A percentile compares a stretch with the other conserved stretches of the same genome.
Conservation (phyloP, 306 rosid genomes). For the Boehmeria nivea region DNA sequence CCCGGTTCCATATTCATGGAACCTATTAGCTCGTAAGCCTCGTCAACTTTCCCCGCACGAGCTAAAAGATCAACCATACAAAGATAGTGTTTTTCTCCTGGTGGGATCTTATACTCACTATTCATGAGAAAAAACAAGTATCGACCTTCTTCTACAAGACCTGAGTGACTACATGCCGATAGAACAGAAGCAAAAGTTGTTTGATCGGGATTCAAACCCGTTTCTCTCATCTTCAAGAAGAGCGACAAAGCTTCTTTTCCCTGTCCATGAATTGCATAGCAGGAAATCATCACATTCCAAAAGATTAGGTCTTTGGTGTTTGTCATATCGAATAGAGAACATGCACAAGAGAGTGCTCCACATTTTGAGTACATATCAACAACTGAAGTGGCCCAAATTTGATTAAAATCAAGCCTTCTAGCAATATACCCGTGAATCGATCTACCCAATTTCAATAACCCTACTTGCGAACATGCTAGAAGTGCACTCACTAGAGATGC, state of each 20-base stretch:
- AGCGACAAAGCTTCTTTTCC: slow-evolving; percentile 44
- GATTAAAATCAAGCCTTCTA: slow-evolving; percentile 25
- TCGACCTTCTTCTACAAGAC: slow-evolving; percentile 41
- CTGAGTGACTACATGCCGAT: slow-evolving; percentile 46
- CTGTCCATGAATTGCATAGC: slow-evolving; percentile 40
- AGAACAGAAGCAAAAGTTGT: slow-evolving; percentile 46
- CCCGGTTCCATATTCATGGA: slow-evolving; percentile 29
- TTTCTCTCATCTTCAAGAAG: slow-evolving; percentile 28
- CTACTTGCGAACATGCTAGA: slow-evolving; percentile 37
- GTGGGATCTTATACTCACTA: slow-evolving; percentile 25
- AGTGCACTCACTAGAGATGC: slow-evolving; percentile 36
- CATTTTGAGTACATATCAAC: slow-evolving; percentile 50
- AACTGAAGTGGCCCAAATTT: slow-evolving; percentile 36
- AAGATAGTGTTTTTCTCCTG: slow-evolving; percentile 41
- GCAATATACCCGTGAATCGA: slow-evolving; percentile 33
- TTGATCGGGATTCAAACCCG: slow-evolving; percentile 35
- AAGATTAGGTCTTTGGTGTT: slow-evolving; percentile 30
- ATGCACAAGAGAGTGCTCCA: slow-evolving; percentile 33
- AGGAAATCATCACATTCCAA: slow-evolving; percentile 44
- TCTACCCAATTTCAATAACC: slow-evolving; percentile 35
- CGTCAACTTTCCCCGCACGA: slow-evolving; percentile 38
- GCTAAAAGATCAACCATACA: slow-evolving; percentile 47
- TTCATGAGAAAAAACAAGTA: slow-evolving; percentile 35
- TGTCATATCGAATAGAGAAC: slow-evolving; percentile 28
- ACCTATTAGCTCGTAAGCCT: slow-evolving; percentile 32